These are phyloP conservation scores for Lachnellula hyalina DNA, from an alignment of 2,329 filamentous ascomycete genomes.

Conservation along the genomic window DNA sequence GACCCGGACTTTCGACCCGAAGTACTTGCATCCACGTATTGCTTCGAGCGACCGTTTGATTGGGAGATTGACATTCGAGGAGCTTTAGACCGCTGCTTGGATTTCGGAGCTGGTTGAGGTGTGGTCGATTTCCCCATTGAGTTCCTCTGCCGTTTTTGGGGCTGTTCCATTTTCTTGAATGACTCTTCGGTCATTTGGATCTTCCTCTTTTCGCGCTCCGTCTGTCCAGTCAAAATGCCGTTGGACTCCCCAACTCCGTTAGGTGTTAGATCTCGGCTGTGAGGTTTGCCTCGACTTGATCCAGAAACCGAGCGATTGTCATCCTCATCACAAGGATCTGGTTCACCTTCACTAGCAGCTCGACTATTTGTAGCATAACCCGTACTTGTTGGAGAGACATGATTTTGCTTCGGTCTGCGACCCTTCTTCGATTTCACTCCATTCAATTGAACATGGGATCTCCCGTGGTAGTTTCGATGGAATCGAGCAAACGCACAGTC, in stretches of 20 bases:
- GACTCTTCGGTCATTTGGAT: slow-evolving; percentile 60
- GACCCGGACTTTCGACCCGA: slow-evolving; percentile 29
- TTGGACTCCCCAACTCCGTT: slow-evolving; percentile 48
- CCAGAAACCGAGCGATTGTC: slow-evolving; percentile 46
- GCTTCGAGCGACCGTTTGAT: slow-evolving; percentile 15
- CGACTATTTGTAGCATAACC: slow-evolving; percentile 58
- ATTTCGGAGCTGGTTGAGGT: slow-evolving; percentile 27
- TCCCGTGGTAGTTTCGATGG: slow-evolving; percentile 50
- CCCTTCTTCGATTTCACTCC: slow-evolving; percentile 31
- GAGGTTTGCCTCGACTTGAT: slow-evolving; percentile 57
- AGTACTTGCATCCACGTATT: slow-evolving; percentile 30
- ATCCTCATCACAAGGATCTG: slow-evolving; percentile 49
- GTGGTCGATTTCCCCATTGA: slow-evolving; percentile 9
- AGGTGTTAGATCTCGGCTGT: slow-evolving; percentile 62
- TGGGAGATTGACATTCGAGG: slow-evolving; percentile 24
- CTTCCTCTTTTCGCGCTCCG: slow-evolving; percentile 63
- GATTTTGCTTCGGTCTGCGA: slow-evolving; percentile 45
- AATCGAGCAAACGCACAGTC: slow-evolving; percentile 62
- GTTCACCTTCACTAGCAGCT: slow-evolving; percentile 56
- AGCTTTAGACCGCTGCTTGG: slow-evolving; percentile 28
- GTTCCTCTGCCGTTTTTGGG: slow-evolving; percentile 55
- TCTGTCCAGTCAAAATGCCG: slow-evolving; percentile 50
- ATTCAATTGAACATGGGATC: slow-evolving; percentile 42
- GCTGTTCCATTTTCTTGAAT: slow-evolving; percentile 56
- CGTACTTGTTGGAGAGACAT: slow-evolving; percentile 57